Evolutionary conservation across 306 rosid species (phyloP).

Genomic region (Erythrophleum fordii): DNA sequence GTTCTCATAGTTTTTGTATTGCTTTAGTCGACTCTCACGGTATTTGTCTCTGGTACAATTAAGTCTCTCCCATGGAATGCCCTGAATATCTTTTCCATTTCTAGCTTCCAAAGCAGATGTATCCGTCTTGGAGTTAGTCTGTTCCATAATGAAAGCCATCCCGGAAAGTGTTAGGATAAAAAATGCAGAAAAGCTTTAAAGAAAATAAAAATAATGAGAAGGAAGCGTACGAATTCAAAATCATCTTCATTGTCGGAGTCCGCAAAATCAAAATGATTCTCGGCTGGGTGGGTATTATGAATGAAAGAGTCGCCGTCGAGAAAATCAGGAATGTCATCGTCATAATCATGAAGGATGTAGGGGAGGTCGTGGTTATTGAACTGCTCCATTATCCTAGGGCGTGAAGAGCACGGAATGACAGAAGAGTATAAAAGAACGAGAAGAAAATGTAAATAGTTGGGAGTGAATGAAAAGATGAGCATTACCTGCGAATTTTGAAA

Average conservation of each 20-base stretch:
- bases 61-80: conserved; percentile 91
- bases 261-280: not conserved
- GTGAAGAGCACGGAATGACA: not conserved
- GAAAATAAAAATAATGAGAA: not conserved
- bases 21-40: conserved; percentile 76
- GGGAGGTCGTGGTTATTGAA: conserved; percentile 74
- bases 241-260: conserved; percentile 74
- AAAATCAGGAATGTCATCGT: conserved; percentile 52
- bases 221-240: conserved; percentile 46
- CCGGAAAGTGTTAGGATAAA: not conserved
- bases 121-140: conserved; percentile 67
- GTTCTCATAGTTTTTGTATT: conserved; percentile 76
- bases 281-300: conserved; percentile 28
- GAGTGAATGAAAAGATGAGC: too few relatives aligned
- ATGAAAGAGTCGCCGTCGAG: conserved; percentile 40
- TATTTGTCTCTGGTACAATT: conserved; percentile 66
- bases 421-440: too few relatives aligned
- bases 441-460: too few relatives aligned
- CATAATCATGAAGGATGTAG: conserved; percentile 51
- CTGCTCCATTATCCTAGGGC: conserved; percentile 56
- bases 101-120: conserved; percentile 79
- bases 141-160: conserved; percentile 19
- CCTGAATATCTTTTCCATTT: conserved; percentile 84
- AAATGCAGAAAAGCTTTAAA: not conserved
- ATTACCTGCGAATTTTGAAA: too few relatives aligned